Conservation (phyloP, 345 rosid genomes). For the Sisymbrium irio region DNA sequence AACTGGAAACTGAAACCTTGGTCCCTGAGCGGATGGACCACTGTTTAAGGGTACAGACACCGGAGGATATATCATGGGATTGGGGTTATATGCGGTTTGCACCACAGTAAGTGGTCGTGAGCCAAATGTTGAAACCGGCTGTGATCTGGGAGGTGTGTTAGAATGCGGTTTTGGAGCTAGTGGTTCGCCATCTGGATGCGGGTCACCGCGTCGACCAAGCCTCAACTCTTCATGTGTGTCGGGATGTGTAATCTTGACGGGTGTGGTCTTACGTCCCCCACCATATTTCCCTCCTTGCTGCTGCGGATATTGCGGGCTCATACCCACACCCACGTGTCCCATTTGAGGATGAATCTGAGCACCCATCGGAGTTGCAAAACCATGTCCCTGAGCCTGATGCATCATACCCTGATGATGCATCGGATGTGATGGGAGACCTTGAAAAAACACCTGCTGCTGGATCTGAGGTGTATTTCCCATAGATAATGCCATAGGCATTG, state of each 20-base stretch:
- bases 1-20: slow-evolving; percentile 51
- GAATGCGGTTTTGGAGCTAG: slow-evolving; percentile 59
- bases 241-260: slow-evolving; percentile 90
- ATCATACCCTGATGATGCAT: slow-evolving; percentile 79
- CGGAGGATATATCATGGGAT: slow-evolving; percentile 47
- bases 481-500: slow-evolving; percentile 60
- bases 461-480: slow-evolving; percentile 69
- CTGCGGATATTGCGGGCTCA: slow-evolving; percentile 58
- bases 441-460: slow-evolving; percentile 67
- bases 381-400: slow-evolving; percentile 79
- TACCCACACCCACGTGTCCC: slow-evolving; percentile 66
- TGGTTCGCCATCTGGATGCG: slow-evolving; percentile 52
- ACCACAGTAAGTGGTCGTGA: slow-evolving; percentile 51
- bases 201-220: slow-evolving; percentile 70
- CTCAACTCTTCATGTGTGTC: slow-evolving; percentile 91
- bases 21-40: slow-evolving; percentile 61
- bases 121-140: slow-evolving; percentile 55
- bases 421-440: slow-evolving; percentile 65
- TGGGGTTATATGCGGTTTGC: slow-evolving; percentile 43
- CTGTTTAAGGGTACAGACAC: slow-evolving; percentile 53
- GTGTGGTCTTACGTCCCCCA: slow-evolving; percentile 57
- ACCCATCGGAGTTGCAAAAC: slow-evolving; percentile 62
- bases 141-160: slow-evolving; percentile 62
- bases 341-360: slow-evolving; percentile 61
- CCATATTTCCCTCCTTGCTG: slow-evolving; percentile 77